Conservation (phyloP, 2,329 filamentous ascomycete species). For the Podosphaera aphanis region DNA sequence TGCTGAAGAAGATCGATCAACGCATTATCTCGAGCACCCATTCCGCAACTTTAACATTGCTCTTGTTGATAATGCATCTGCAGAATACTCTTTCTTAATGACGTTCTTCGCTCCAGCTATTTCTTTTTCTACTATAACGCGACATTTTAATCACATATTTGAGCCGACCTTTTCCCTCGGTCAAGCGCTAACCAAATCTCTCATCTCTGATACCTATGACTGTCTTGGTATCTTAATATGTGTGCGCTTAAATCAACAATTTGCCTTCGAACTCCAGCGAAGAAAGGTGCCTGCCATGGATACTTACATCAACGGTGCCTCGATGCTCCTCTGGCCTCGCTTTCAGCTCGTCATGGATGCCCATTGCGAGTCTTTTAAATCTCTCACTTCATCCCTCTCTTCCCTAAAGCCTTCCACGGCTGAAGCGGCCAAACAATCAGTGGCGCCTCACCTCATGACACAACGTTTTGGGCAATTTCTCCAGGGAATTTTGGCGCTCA, state of each 20-base stretch:
- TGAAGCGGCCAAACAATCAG: conserved; percentile 38
- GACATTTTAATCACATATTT: conserved; percentile 71
- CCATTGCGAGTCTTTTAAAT: conserved; percentile 69
- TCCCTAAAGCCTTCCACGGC: conserved; percentile 22
- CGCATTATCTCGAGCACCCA: conserved; percentile 70
- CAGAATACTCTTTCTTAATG: conserved; percentile 84
- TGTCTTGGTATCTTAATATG: conserved; percentile 73
- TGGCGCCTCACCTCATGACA: conserved; percentile 74
- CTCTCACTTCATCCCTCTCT: conserved; percentile 27
- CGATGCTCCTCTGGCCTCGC: conserved; percentile 89
- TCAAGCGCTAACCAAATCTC: conserved; percentile 47
- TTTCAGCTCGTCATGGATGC: conserved; percentile 86
- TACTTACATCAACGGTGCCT: conserved; percentile 78
- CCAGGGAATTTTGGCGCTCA: conserved; percentile 62
- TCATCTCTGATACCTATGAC: conserved; percentile 59
- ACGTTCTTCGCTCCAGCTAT: conserved; percentile 67
- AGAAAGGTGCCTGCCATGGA: conserved; percentile 77
- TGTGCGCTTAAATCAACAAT: conserved; percentile 78
- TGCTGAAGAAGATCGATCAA: conserved; percentile 68
- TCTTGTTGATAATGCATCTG: conserved; percentile 75
- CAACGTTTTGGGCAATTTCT: conserved; percentile 90
- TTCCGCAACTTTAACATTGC: conserved; percentile 93
- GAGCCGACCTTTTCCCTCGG: conserved; percentile 74
- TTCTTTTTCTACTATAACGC: conserved; percentile 53
- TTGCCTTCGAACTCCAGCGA: conserved; percentile 81